Evolutionary conservation across 2,329 filamentous ascomycete genomes (phyloP), one percentile per base, ranked within the genome.

Genomic region (Knufia petricola): DNA sequence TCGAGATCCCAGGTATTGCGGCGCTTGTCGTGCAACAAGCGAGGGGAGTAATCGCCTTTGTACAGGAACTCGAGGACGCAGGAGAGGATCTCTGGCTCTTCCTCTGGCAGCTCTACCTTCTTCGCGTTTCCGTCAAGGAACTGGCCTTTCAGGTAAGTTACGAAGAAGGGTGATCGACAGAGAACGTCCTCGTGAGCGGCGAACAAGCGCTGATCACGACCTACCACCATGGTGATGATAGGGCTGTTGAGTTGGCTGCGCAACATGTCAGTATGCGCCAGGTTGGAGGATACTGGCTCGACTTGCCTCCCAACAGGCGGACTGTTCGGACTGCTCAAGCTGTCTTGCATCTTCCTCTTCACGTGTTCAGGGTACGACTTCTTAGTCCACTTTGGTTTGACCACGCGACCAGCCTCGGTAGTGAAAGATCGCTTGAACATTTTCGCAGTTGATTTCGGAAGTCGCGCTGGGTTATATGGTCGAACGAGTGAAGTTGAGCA

Each of bases 381-480:
- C 75, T 83, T 87, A 62, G 69, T 64, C 67, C 84, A 76, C 76
- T 87, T 89, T 69, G 84, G 77, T 81, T 95, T 95, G 73, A 87
- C 85, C 68, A 89, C 85, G 64, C 88, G 85, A 60, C 56, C 56
- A 69, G 90, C 84, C 68, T 82, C 84, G 60, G 84, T 82, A 67
- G 82, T 77, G 72, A 92, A 89, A 64, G 88, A 89, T 67, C 87
- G 87, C 74, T 88, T 94, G 77, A 95, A 94, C 87, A 95, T 95
- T 74, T 72, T 64, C 62, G 58, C 59, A 60, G 58, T 57, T 50
- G 53, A 50, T 48, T 56, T 54, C 31, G 45, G 50, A 55, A 50
- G 48, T 52, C 52, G 55, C 51, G 60, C 59, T n/a, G 48, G 54
- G 54, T 51, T 61, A 51, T 52, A 51, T 55, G 48, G 49, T 58